Evolutionary conservation across 345 rosid species (phyloP).

Genomic region (Physaria fendleri): DNA sequence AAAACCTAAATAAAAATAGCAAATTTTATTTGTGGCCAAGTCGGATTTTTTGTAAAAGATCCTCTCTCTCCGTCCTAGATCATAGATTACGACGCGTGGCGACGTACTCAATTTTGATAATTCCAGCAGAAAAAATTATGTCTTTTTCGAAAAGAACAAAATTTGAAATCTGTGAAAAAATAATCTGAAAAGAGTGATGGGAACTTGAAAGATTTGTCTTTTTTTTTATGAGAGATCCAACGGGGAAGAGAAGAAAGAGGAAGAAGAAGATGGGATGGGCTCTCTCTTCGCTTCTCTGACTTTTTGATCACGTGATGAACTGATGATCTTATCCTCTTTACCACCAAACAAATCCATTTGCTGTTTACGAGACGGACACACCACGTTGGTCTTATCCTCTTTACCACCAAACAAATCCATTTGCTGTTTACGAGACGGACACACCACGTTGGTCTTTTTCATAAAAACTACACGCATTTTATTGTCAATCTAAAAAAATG

Average conservation of each 20-base stretch:
- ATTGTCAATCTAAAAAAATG: neutral
- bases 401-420: conserved; percentile 8
- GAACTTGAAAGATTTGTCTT: neutral
- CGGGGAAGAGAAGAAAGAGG: neutral
- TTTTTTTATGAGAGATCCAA: conserved; percentile 24
- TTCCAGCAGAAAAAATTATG: neutral
- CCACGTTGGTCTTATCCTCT: conserved; percentile 29
- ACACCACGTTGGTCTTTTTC: conserved; percentile 2
- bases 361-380: conserved; percentile 19
- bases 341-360: conserved; percentile 1
- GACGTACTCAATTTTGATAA: neutral
- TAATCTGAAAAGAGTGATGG: conserved; percentile 21
- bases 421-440: conserved; percentile 17
- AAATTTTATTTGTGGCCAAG: conserved; percentile 16
- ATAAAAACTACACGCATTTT: neutral
- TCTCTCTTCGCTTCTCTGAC: conserved; percentile 7
- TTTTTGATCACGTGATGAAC: conserved; percentile 24
- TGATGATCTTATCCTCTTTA: conserved; percentile 29
- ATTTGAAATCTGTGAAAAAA: neutral
- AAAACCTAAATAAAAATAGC: conserved; percentile 3
- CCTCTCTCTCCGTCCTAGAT: neutral
- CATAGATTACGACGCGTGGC: conserved; percentile 34
- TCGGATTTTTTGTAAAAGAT: conserved; percentile 20
- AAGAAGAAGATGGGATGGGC: conserved; percentile 2
- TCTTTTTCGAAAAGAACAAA: neutral